Percentiles rank a stretch among this genome's conserved stretches.
Conservation (phyloP, 257 asterid species). For the Nemophila menziesii region DNA sequence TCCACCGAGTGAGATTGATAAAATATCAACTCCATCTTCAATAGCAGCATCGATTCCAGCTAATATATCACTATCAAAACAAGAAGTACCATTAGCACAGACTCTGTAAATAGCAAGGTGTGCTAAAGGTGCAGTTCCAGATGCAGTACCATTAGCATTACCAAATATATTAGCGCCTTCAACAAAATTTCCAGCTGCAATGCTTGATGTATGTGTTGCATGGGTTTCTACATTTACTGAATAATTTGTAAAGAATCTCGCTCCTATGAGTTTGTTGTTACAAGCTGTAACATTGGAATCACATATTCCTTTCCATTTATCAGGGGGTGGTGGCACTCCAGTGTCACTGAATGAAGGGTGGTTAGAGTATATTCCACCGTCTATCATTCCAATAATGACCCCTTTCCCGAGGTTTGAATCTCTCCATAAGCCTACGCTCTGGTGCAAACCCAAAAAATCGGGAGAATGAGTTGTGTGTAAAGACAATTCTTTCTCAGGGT, state of each 20-base stretch:
- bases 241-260: conserved; percentile 10
- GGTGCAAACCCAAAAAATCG: conserved; percentile 33
- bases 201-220: conserved; percentile 38
- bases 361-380: conserved; percentile 23
- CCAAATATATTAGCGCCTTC: conserved; percentile 34
- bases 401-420: conserved; percentile 40
- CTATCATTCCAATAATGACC: conserved; percentile 36
- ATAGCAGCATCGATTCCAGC: conserved; percentile 44
- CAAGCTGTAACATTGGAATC: conserved; percentile 17
- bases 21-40: conserved; percentile 27
- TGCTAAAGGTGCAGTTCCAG: conserved; percentile 44
- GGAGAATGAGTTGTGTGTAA: conserved; percentile 40
- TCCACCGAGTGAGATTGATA: conserved; percentile 29
- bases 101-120: conserved; percentile 41
- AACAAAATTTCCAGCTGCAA: conserved; percentile 41
- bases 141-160: conserved; percentile 39
- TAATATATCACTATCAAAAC: conserved; percentile 20
- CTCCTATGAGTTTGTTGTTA: conserved; percentile 48
- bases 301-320: conserved; percentile 39
- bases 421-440: conserved; percentile 35
- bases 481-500: conserved; percentile 15
- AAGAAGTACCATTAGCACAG: conserved; percentile 8
- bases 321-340: conserved; percentile 40
- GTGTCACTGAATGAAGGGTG: conserved; percentile 39
- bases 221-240: conserved; percentile 27